phyloP scores from a whole-genome alignment of 2,329 filamentous ascomycete species.

The Incumbomyces delicatus region DNA sequence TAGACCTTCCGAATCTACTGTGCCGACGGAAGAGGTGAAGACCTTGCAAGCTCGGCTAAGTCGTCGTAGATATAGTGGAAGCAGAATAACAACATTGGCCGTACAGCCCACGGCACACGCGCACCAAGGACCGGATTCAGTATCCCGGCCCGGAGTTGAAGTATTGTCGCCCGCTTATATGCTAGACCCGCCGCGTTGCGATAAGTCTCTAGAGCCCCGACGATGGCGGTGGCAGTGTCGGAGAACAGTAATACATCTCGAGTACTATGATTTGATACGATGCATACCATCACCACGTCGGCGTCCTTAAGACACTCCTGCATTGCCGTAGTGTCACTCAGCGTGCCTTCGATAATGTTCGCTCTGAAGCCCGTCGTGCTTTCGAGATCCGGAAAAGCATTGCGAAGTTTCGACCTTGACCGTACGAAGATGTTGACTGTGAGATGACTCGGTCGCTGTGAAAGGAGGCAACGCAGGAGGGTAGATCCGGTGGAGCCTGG shows the following conservation, averaged over 20 bases:
- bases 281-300: constrained; percentile 5
- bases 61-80: constrained; percentile 5
- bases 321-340: not conserved
- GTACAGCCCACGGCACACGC: not conserved
- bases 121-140: not conserved
- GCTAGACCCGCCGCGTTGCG: not conserved
- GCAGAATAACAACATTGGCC: not conserved
- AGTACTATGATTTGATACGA: not conserved
- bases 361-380: not conserved
- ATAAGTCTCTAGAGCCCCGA: not conserved
- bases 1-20: not conserved
- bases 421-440: constrained; percentile 5
- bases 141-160: not conserved
- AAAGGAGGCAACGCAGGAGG: not conserved
- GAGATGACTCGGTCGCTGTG: not conserved
- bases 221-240: constrained; percentile 3
- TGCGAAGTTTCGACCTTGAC: not conserved
- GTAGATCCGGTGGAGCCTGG: constrained; percentile 4
- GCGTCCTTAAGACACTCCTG: constrained; percentile 1
- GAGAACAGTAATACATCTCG: not conserved
- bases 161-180: constrained; percentile 1
- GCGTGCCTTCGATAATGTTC: constrained; percentile 3
- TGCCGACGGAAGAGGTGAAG: constrained; percentile 1
- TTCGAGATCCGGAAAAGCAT: not conserved
- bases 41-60: constrained; percentile 1